These are phyloP conservation scores for Salix dunnii DNA, from an alignment of 345 rosid genomes.

Conservation along the genomic window DNA sequence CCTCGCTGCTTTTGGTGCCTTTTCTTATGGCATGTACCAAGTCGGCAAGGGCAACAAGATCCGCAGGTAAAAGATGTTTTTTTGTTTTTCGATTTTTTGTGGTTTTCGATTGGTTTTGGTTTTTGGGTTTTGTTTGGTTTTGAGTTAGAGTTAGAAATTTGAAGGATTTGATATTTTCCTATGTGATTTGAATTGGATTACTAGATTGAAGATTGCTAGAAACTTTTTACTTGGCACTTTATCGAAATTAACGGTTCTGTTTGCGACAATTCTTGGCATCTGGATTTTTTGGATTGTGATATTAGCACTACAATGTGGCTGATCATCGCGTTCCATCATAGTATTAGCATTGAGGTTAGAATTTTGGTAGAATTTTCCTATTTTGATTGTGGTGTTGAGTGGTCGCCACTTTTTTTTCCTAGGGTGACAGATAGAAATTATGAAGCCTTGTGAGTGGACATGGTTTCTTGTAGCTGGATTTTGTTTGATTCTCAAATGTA, in stretches of 20 bases:
- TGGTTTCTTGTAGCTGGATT: constrained; percentile 1
- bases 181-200: neutral
- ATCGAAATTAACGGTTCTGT: neutral
- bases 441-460: neutral
- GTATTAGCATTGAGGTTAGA: neutral
- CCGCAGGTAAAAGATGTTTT: constrained; percentile 51
- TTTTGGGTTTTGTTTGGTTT: constrained; percentile 4
- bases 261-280: neutral
- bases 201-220: neutral
- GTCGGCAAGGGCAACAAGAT: constrained; percentile 94
- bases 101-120: neutral
- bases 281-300: neutral
- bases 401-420: too few species aligned
- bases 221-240: neutral
- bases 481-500: neutral
- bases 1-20: constrained; percentile 69
- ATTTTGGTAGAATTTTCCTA: neutral
- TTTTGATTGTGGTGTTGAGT: neutral
- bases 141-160: neutral
- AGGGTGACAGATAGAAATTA: neutral
- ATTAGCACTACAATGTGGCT: neutral
- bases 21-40: constrained; percentile 98
- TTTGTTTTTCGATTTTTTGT: neutral
- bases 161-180: neutral
- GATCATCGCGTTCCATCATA: neutral